Evolutionary conservation across 2,329 filamentous ascomycete genomes (phyloP).

Genomic region (Neurospora sp.): DNA sequence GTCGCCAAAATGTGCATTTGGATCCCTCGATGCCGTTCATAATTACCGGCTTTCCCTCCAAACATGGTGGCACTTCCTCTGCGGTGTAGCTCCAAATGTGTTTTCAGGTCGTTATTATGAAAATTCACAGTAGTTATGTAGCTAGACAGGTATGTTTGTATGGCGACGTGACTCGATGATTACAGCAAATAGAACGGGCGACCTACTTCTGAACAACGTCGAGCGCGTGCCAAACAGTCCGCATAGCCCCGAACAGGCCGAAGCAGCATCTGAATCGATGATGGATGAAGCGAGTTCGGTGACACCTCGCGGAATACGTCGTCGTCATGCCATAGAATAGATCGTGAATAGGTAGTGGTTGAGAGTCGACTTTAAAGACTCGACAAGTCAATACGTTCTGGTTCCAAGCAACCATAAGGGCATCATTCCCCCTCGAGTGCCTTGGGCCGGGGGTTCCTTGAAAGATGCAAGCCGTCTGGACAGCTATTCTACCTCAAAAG

Average conservation of each 20-base stretch:
- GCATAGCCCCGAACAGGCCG: not conserved
- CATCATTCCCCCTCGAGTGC: not conserved
- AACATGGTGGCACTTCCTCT: not conserved
- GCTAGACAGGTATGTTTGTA: not conserved
- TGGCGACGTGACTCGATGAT: not conserved
- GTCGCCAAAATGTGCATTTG: not conserved
- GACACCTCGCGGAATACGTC: not conserved
- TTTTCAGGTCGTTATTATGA: not conserved
- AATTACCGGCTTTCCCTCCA: not conserved
- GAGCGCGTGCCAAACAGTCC: not conserved
- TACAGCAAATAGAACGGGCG: not conserved
- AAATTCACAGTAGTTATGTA: not conserved
- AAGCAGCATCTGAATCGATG: not conserved
- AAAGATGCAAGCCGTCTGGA: not conserved
- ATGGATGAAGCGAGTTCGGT: not conserved
- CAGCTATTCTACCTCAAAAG: not conserved
- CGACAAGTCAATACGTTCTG: not conserved
- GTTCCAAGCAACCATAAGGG: not conserved
- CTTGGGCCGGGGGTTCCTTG: not conserved
- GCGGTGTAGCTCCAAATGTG: not conserved
- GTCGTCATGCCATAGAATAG: not conserved
- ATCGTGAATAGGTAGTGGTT: not conserved
- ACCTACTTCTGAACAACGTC: not conserved
- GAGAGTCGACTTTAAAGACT: not conserved
- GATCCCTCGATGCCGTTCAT: not conserved